Base-by-base conservation (phyloP, 2,329 filamentous ascomycete genomes). In the Ceratocystis papillata region DNA sequence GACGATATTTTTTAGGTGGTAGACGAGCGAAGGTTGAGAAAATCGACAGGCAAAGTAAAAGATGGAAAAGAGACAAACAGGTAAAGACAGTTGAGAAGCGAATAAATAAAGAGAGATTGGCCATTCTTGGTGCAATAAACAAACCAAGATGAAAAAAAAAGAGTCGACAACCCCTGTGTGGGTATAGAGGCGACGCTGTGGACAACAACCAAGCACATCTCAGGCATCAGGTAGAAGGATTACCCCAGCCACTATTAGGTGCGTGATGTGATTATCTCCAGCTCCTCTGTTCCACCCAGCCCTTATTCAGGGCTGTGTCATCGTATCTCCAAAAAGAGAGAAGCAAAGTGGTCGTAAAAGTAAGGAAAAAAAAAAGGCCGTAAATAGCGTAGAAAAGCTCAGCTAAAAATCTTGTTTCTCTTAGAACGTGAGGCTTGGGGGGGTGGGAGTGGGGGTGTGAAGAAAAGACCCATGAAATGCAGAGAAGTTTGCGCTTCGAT, bases 71-170 rank as follows among this genome's bases (percentile, higher is more conserved):
- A 50, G 20, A 66, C 53, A 57, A 57, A 28, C 50, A 61, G 50
- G 65, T 67, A 67, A 67, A 55, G 65, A 67, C 65, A 63, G 61
- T 59, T 50, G n/a, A 61, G 44, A 44, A 65, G 48, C 46, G 48
- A 30, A 64, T 7, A n/a, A 59, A 64, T 3, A 60, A 45, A n/a
- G 15, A 15, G 12, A 33, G 33, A n/a, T 15, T 25, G n/a, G 37
- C 10, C 20, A 50, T 33, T 20, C n/a, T 17, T 44, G 25, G 10
- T 15, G 37, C 61, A 63, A 44, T n/a, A 12, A 53, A n/a, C 22
- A 45, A 46, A n/a, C 37, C 8, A 48, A 57, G 33, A 44, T 53
- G 37, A 37, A 65, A 60, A n/a, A 41, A 59, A 41, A 65, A 44
- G 63, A 44, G 48, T 46, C 48, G 55, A 65, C 25, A 45, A 25